Evolutionary conservation across 2,329 filamentous ascomycete species (phyloP).

Genomic region (Penicillium sp.): DNA sequence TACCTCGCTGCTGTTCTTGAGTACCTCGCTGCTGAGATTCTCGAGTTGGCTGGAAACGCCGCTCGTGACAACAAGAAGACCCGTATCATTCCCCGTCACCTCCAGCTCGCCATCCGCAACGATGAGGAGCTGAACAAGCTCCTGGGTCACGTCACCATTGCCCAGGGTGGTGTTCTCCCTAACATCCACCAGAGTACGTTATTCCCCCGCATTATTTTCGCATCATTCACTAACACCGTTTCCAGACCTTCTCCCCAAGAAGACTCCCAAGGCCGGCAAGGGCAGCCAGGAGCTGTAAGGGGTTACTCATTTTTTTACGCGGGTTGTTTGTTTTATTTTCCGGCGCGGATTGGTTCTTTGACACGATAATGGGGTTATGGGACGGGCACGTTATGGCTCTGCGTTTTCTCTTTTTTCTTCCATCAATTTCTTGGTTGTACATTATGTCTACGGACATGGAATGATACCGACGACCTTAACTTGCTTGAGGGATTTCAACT

Average conservation of each 20-base stretch:
- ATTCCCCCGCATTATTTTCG: constrained; percentile 4
- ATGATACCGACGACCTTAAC: constrained; percentile 39
- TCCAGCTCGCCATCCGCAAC: constrained; percentile 98
- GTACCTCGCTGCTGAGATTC: constrained; percentile 97
- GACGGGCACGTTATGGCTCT: constrained; percentile 56
- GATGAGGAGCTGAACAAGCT: constrained; percentile 99
- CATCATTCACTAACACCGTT: background rate
- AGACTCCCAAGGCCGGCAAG: constrained; percentile 94
- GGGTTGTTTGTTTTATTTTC: constrained; percentile 54
- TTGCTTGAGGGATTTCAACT: constrained; percentile 31
- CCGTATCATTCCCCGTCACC: constrained; percentile 97
- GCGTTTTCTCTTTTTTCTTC: constrained; percentile 49
- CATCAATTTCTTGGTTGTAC: constrained; percentile 54
- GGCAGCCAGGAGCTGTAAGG: constrained; percentile 88
- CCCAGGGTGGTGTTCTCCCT: constrained; percentile 93
- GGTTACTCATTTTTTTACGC: constrained; percentile 52
- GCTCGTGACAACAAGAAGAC: constrained; percentile 99
- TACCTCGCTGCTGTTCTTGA: constrained; percentile 97
- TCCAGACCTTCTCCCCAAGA: constrained; percentile 96
- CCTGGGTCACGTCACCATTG: constrained; percentile 91
- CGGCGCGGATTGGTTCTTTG: constrained; percentile 67
- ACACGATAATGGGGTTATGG: constrained; percentile 76
- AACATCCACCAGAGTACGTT: constrained; percentile 95
- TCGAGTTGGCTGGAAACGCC: constrained; percentile 97
- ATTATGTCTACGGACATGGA: constrained; percentile 59